Percentiles rank a stretch among this genome's conserved stretches.
phyloP scores from a whole-genome alignment of 2,329 filamentous ascomycete species.

The Biscogniauxia marginata region DNA sequence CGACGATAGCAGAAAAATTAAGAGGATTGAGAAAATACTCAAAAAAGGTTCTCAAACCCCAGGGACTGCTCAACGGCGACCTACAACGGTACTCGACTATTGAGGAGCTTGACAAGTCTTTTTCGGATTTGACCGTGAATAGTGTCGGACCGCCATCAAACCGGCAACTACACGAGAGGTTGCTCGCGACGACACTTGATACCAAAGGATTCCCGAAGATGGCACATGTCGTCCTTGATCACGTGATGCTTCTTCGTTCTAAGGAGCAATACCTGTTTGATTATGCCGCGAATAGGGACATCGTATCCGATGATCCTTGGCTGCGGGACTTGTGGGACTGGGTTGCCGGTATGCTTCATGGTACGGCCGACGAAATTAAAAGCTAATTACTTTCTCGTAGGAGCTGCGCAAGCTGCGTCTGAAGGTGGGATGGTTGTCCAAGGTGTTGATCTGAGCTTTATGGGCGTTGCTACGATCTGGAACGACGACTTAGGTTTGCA shows the following conservation, averaged over 20 bases:
- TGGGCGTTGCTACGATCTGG: slow-evolving; percentile 75
- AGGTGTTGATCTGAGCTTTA: slow-evolving; percentile 69
- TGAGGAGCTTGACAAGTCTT: slow-evolving; percentile 31
- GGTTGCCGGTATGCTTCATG: slow-evolving; percentile 57
- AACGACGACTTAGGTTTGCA: slow-evolving; percentile 61
- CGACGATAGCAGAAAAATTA: slow-evolving; percentile 49
- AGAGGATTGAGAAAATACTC: slow-evolving; percentile 42
- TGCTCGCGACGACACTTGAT: slow-evolving; percentile 46
- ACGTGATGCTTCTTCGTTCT: slow-evolving; percentile 58
- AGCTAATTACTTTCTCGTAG: slow-evolving; percentile 34
- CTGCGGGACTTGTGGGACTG: slow-evolving; percentile 79
- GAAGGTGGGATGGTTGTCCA: slow-evolving; percentile 69
- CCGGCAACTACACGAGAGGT: slow-evolving; percentile 56
- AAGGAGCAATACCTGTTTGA: slow-evolving; percentile 65
- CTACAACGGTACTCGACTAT: slow-evolving; percentile 10
- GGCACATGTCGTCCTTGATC: slow-evolving; percentile 53
- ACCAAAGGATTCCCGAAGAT: slow-evolving; percentile 48
- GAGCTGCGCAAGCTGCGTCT: slow-evolving; percentile 61
- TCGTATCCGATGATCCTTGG: slow-evolving; percentile 72
- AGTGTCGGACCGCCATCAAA: slow-evolving; percentile 44
- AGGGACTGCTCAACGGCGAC: slow-evolving; percentile 15
- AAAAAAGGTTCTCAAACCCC: slow-evolving; percentile 21
- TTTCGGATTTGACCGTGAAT: slow-evolving; percentile 38
- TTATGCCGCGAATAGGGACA: slow-evolving; percentile 60
- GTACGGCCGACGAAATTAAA: not conserved